A percentile compares a stretch with the other conserved stretches of the same genome.
phyloP scores from a whole-genome alignment of 495 filamentous ascomycete genomes.

The Penicillium manginii region DNA sequence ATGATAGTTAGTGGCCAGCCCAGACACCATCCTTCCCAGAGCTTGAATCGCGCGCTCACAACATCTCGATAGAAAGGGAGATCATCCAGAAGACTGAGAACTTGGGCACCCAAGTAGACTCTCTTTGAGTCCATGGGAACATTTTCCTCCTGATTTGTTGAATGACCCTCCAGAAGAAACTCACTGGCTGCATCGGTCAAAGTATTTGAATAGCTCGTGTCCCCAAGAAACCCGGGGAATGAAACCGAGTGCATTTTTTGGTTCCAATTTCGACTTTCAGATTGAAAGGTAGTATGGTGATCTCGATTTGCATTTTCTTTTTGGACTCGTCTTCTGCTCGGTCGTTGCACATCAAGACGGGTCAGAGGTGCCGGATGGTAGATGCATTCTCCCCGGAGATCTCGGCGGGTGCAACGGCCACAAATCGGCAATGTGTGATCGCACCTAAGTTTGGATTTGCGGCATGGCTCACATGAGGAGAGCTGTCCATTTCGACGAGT shows the following conservation, averaged over 20 bases:
- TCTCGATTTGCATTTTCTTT: neutral
- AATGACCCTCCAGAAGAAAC: neutral
- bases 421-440: slow-evolving; percentile 38
- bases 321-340: neutral
- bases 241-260: slow-evolving; percentile 17
- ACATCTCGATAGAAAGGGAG: slow-evolving; percentile 27
- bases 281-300: neutral
- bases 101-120: slow-evolving; percentile 28
- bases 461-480: slow-evolving; percentile 49
- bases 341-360: slow-evolving; percentile 1
- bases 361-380: slow-evolving; percentile 43
- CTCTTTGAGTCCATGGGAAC: slow-evolving; percentile 20
- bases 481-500: slow-evolving; percentile 44
- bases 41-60: slow-evolving; percentile 21
- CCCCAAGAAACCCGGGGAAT: slow-evolving; percentile 35
- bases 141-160: neutral
- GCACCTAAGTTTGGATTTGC: slow-evolving; percentile 48
- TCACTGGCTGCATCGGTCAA: slow-evolving; percentile 24
- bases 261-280: slow-evolving; percentile 11
- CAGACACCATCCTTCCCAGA: slow-evolving; percentile 27
- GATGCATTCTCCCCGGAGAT: slow-evolving; percentile 24
- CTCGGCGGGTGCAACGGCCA: slow-evolving; percentile 30
- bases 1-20: slow-evolving; percentile 22
- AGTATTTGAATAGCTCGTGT: slow-evolving; percentile 47
- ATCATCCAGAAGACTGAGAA: slow-evolving; percentile 26